Percentiles rank a stretch among this genome's conserved stretches.
Conservation (phyloP, 371 early-diverging fungal species). For the Chytridiales sp. region DNA sequence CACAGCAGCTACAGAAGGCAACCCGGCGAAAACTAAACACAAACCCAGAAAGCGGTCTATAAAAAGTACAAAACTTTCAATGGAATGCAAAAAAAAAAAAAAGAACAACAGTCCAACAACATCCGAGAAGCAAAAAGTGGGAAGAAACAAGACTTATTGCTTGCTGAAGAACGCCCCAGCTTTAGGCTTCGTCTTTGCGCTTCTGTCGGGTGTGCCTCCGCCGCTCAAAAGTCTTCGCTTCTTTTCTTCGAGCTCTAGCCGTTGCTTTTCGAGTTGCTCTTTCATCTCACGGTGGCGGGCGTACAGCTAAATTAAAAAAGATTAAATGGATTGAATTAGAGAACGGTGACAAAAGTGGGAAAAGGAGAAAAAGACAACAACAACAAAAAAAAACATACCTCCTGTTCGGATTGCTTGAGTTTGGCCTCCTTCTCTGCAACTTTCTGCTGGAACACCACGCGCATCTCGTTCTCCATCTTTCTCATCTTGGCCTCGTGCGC, state of each 20-base stretch:
- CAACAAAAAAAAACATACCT: constrained; percentile 48
- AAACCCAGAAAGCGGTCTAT: too few relatives aligned
- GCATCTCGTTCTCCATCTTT: constrained; percentile 98
- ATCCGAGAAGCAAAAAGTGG: too few relatives aligned
- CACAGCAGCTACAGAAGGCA: too few relatives aligned
- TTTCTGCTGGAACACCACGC: constrained; percentile 95
- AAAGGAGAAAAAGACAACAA: background rate
- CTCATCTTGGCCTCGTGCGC: constrained; percentile 91
- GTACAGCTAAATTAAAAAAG: constrained; percentile 58
- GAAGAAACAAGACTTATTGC: too few relatives aligned
- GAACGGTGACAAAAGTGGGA: background rate
- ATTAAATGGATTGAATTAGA: background rate
- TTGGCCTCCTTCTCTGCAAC: constrained; percentile 95
- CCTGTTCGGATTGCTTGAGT: constrained; percentile 94
- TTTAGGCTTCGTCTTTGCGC: too few relatives aligned
- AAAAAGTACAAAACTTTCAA: too few relatives aligned
- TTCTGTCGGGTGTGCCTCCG: constrained; percentile 62
- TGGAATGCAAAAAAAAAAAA: too few relatives aligned
- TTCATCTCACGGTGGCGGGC: constrained; percentile 96
- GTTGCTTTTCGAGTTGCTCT: constrained; percentile 90
- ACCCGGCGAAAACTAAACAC: too few relatives aligned
- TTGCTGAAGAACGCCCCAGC: too few relatives aligned
- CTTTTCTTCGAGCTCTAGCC: constrained; percentile 89
- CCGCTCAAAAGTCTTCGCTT: constrained; percentile 84
- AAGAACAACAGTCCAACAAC: too few relatives aligned